Evolutionary conservation across 169 alveolate genomes (phyloP).

Genomic region (Plasmodium knowlesi): DNA sequence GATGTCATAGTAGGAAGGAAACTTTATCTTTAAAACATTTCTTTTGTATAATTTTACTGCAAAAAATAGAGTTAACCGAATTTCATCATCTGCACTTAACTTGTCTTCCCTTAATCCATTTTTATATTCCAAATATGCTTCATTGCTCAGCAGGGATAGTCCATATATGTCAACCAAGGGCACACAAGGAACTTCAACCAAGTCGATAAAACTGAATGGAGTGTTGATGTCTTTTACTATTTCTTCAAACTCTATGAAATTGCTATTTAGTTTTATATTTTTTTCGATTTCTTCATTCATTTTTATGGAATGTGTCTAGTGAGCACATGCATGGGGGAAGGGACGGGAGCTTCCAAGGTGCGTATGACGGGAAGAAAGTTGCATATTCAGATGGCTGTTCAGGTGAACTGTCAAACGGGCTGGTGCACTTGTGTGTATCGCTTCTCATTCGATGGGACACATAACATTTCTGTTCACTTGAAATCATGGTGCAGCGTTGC

Average conservation of each 20-base stretch:
- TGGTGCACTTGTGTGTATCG: background rate
- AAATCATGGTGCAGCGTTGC: background rate
- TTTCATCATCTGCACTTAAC: constrained; percentile 60
- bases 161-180: constrained; percentile 70
- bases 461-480: background rate
- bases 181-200: constrained; percentile 72
- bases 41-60: constrained; percentile 72
- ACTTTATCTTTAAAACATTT: constrained; percentile 59
- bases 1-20: constrained; percentile 73
- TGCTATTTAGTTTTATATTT: constrained; percentile 62
- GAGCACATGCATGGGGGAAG: background rate
- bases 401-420: background rate
- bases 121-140: constrained; percentile 72
- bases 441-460: background rate
- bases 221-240: constrained; percentile 70
- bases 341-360: background rate
- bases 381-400: constrained; percentile 8
- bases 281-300: constrained; percentile 56
- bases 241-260: constrained; percentile 70
- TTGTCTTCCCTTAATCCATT: constrained; percentile 72
- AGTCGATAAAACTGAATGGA: constrained; percentile 68
- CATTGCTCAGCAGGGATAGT: constrained; percentile 59
- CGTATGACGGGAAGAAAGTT: background rate
- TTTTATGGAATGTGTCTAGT: constrained; percentile 1
- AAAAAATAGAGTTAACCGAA: constrained; percentile 56